Base-by-base conservation (phyloP, 2,329 filamentous ascomycete species). In the Ceratocystis diversiconidia region DNA sequence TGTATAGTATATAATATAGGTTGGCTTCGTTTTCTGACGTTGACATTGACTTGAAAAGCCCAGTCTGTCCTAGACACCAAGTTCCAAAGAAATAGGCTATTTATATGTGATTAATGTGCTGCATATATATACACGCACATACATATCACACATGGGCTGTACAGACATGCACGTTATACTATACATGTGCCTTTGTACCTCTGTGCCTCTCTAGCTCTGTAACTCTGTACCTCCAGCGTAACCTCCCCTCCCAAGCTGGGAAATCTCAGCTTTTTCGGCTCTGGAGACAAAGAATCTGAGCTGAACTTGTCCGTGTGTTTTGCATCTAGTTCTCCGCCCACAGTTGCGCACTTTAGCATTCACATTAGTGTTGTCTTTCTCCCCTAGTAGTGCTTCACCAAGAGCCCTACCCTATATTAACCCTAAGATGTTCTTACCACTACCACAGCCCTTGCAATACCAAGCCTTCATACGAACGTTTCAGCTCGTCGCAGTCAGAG, bases 261-360 rank as follows among this genome's bases (percentile, higher is more conserved):
- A 59, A 59, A 32, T 17, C 55, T 32, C 55, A 59, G n/a, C 55
- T 19, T 52, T 41, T 28, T 59, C 55, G 55, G 22, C 52, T 57
- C 17, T 32, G 15, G 52, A 57, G 22, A 57, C 52, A 57, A 30
- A 5, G 48, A 30, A 17, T 57, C 6, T 50, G 8, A 10, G 17
- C 48, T 50, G 19, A 10, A 2, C 46, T n/a, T 22, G 48, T 15
- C 36, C 36, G 36, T 5, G 10, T 41, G 12, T 41, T 41, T 32
- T 32, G 6, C 10, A 5, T 41, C 36, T 41, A 15, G 36, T 41
- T 41, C 12, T 41, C 3, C 12, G 10, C 36, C 36, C 36, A 41
- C 36, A 15, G 36, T 41, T 15, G 36, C 36, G 36, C 36, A 41
- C 36, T 41, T 41, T 41, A 1, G 36, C 36, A 0, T 41, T 41